These are phyloP conservation scores for Solanum clarkiae DNA, from an alignment of 257 asterid species.

Conservation along the genomic window DNA sequence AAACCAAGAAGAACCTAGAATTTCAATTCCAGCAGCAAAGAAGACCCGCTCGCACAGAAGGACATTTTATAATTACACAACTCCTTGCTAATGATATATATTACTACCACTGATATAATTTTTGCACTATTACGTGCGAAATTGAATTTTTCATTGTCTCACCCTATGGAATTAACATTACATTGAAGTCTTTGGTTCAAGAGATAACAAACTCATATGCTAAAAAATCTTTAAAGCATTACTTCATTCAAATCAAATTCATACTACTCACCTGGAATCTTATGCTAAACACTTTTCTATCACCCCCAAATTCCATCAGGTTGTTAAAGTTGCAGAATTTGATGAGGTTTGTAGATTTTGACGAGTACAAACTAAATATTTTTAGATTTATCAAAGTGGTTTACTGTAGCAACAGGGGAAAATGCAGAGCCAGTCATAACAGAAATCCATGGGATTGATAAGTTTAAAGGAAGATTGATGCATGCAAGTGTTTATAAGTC, in stretches of 20 bases:
- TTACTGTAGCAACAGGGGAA: slow-evolving; percentile 63
- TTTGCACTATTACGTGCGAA: too few relatives aligned
- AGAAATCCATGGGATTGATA: slow-evolving; percentile 40
- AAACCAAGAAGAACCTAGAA: not conserved
- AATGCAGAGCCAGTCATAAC: too few relatives aligned
- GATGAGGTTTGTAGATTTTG: slow-evolving; percentile 31
- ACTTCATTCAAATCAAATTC: too few relatives aligned
- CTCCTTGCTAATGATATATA: not conserved
- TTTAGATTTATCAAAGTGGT: slow-evolving; percentile 28
- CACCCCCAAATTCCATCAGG: slow-evolving; percentile 37
- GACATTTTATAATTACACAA: not conserved
- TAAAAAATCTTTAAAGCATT: too few relatives aligned
- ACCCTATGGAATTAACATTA: too few relatives aligned
- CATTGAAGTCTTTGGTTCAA: too few relatives aligned
- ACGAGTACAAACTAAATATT: slow-evolving; percentile 33
- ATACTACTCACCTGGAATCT: slow-evolving; percentile 36
- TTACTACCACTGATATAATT: not conserved
- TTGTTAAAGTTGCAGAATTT: slow-evolving; percentile 29
- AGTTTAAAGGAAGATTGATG: slow-evolving; percentile 37
- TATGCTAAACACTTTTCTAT: slow-evolving; percentile 47
- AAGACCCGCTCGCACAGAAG: not conserved
- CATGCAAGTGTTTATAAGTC: slow-evolving; percentile 56
- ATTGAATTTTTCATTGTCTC: too few relatives aligned
- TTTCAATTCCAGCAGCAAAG: not conserved
- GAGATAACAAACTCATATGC: too few relatives aligned